These are phyloP conservation scores for Clitopilus passeckerianus DNA, from an alignment of 768 basidiomycete genomes.

Conservation along the genomic window DNA sequence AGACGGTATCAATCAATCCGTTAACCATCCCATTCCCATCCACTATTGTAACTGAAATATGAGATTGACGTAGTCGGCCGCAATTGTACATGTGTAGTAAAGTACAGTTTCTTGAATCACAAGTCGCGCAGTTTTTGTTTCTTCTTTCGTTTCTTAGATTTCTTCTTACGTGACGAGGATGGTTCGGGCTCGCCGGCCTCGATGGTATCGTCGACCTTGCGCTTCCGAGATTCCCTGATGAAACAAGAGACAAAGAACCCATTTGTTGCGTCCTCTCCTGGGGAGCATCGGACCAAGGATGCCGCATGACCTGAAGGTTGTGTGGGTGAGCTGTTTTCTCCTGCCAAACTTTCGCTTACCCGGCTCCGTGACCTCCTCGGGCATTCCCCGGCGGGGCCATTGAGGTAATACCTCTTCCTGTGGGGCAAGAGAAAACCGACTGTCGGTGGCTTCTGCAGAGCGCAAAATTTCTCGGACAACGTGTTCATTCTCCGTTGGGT, in stretches of 20 bases:
- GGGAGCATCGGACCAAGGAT: constrained; percentile 66
- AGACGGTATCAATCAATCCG: constrained; percentile 4
- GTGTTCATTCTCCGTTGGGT: constrained; percentile 88
- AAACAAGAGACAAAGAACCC: constrained; percentile 99
- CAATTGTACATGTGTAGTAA: neutral
- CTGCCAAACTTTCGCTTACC: constrained; percentile 28
- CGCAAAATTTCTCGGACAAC: constrained; percentile 75
- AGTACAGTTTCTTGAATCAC: neutral
- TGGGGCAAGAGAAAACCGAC: constrained; percentile 66
- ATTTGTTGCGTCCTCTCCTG: constrained; percentile 85
- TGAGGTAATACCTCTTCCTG: constrained; percentile 62
- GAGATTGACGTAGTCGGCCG: neutral
- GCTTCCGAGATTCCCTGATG: constrained; percentile 28
- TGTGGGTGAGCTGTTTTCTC: neutral
- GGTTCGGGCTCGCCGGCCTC: constrained; percentile 11
- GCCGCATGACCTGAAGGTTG: constrained; percentile 42
- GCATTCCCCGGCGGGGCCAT: constrained; percentile 80
- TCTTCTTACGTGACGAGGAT: constrained; percentile 7
- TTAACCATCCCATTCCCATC: constrained; percentile 8
- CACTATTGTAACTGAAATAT: constrained; percentile 6
- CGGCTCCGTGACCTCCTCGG: constrained; percentile 53
- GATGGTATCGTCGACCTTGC: constrained; percentile 16
- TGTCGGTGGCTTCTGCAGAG: constrained; percentile 60
- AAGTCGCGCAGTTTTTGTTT: constrained; percentile 8
- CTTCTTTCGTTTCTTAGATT: constrained; percentile 17